Evolutionary conservation across 306 rosid species (phyloP), one percentile per base, ranked within the genome.

Genomic region (Clitoria ternatea): DNA sequence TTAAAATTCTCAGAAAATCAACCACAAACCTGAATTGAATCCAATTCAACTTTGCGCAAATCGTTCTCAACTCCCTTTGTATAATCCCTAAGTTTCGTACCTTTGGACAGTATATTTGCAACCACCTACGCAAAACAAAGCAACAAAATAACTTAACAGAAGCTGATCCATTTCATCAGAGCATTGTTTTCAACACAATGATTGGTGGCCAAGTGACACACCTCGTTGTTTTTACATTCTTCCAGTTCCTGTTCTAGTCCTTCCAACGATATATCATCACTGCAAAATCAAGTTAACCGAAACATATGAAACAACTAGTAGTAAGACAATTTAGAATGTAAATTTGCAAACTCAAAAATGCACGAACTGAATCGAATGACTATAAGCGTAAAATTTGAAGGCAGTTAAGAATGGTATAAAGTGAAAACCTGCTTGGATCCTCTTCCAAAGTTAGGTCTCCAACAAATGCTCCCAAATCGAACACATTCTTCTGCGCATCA

Each of bases 1-100:
- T 59, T 37, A 53, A 60, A 53, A 55, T 5, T 13, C 0, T 59
- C 19, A 53, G 40, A 81, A 81, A 56, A 56, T 26, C 6, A 44
- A 71, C 45, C 40, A 65, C 82, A 72, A 74, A 92, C 98, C 98
- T 93, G 97, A 78, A 94, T 94, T 0, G 99, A 91, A 70, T 91
- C 99, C 85, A 94, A 78, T 82, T 94, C 99, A 69, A 94, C 92
- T 88, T 89, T 89, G 47, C 95, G 99, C 76, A 91, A 72, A 75
- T 91, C 91, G 72, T 89, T 87, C 86, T 94, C 99, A 23, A 94
- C 95, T 72, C 96, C 97, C 77, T 94, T 94, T 6, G 99, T 79
- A 48, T 94, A 86, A 50, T 91, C 99, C 78, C 97, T 86, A 68
- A 89, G 86, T 80, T 84, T 89, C 14, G 91, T 80, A 61, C 99